phyloP scores from a whole-genome alignment of 2,329 filamentous ascomycete species.

The Botrytis pseudocinerea region DNA sequence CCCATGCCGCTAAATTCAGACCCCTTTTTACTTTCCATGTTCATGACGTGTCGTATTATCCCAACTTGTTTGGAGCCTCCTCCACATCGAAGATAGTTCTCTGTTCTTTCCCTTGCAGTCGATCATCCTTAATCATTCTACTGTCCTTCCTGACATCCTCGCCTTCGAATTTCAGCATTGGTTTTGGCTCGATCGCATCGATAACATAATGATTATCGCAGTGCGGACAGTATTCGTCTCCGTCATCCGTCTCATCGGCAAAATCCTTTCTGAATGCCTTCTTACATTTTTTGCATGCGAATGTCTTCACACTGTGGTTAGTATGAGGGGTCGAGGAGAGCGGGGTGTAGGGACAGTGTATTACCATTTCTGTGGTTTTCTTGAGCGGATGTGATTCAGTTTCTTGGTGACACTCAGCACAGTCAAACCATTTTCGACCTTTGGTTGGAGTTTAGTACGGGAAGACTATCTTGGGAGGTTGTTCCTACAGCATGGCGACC shows the following conservation, averaged over 20 bases:
- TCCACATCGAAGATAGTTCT: conserved; percentile 75
- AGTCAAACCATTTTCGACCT: conserved; percentile 99
- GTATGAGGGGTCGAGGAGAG: conserved; percentile 19
- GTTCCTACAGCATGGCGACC: conserved; percentile 85
- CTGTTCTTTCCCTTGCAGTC: conserved; percentile 59
- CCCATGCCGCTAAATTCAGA: conserved; percentile 39
- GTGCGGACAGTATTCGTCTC: conserved; percentile 97
- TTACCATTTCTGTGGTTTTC: conserved; percentile 79
- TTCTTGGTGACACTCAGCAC: conserved; percentile 89
- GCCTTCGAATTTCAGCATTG: conserved; percentile 82
- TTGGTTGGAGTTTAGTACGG: conserved; percentile 21
- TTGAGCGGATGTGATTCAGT: conserved; percentile 73
- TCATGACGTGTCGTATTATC: conserved; percentile 49
- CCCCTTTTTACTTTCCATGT: background rate
- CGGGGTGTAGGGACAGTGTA: conserved; percentile 15
- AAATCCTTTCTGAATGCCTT: conserved; percentile 94
- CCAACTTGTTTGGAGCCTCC: conserved; percentile 72
- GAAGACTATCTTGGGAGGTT: background rate
- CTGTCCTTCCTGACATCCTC: conserved; percentile 85
- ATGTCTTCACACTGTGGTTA: conserved; percentile 49
- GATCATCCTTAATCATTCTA: conserved; percentile 91
- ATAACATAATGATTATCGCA: conserved; percentile 99
- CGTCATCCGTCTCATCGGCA: conserved; percentile 86
- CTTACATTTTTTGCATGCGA: conserved; percentile 98
- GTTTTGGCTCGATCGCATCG: conserved; percentile 81